Percentiles rank a stretch among this genome's conserved stretches.
phyloP scores from a whole-genome alignment of 768 basidiomycete species.

The Sutorius australiensis region DNA sequence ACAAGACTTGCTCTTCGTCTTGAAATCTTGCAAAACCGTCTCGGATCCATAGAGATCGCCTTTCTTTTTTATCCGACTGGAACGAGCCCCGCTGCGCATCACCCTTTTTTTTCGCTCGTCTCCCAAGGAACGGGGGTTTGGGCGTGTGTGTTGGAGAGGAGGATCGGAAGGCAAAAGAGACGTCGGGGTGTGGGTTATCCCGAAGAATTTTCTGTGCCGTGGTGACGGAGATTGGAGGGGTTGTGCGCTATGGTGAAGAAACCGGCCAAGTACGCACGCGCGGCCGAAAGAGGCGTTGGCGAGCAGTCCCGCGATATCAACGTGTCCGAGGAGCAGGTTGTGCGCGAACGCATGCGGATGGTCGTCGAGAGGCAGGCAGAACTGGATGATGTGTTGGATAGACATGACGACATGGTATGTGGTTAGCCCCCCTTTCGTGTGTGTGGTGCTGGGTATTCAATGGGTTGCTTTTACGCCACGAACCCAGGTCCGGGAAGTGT shows the following conservation, averaged over 20 bases:
- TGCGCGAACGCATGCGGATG: conserved; percentile 40
- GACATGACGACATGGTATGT: conserved; percentile 74
- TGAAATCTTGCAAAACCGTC: conserved; percentile 63
- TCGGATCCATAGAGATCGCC: conserved; percentile 63
- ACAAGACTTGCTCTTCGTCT: conserved; percentile 29
- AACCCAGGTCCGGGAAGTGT: conserved; percentile 74
- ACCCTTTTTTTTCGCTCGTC: conserved; percentile 1
- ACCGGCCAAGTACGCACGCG: conserved; percentile 7
- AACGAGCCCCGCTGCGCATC: not conserved
- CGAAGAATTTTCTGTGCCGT: not conserved
- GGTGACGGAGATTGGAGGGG: conserved; percentile 3
- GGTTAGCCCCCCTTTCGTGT: not conserved
- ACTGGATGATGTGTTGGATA: conserved; percentile 55
- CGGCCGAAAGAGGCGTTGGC: not conserved
- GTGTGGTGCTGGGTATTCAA: not conserved
- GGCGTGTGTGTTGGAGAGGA: not conserved
- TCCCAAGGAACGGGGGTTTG: not conserved
- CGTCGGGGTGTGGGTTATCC: not conserved
- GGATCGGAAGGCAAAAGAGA: not conserved
- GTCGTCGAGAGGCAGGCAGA: conserved; percentile 58
- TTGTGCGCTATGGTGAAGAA: conserved; percentile 22
- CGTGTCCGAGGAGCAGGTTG: conserved; percentile 24
- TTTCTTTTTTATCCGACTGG: conserved; percentile 7
- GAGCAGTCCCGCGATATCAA: not conserved
- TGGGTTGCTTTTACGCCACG: not conserved